A percentile compares a stretch with the other conserved stretches of the same genome.
These are phyloP conservation scores for Physcia stellaris DNA, from an alignment of 495 filamentous ascomycete species.

Conservation along the genomic window DNA sequence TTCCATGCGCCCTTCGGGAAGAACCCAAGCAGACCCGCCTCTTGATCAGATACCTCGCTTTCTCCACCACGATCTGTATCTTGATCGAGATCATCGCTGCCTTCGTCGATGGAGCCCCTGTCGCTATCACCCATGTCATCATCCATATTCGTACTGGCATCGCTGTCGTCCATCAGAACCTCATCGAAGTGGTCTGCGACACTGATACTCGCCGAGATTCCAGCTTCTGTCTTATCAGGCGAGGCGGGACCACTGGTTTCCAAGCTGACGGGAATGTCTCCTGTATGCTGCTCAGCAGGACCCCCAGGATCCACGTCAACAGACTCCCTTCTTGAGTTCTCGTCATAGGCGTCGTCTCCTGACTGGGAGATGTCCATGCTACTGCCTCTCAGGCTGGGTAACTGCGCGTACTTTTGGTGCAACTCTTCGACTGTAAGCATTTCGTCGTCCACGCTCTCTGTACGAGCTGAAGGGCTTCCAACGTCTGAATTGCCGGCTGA, in stretches of 20 bases:
- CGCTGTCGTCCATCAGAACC: slow-evolving; percentile 55
- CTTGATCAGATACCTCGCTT: slow-evolving; percentile 32
- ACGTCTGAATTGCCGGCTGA: slow-evolving; percentile 19
- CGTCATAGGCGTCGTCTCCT: not conserved
- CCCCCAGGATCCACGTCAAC: slow-evolving; percentile 2
- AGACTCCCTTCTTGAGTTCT: not conserved
- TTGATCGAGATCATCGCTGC: slow-evolving; percentile 35
- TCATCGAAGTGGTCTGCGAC: slow-evolving; percentile 49
- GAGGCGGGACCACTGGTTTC: no score
- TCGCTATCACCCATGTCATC: slow-evolving; percentile 65
- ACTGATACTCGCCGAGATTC: not conserved
- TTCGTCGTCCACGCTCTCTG: slow-evolving; percentile 52
- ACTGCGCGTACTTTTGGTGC: slow-evolving; percentile 59
- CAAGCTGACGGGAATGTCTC: not conserved
- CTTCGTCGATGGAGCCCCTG: slow-evolving; percentile 33
- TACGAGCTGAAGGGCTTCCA: slow-evolving; percentile 11
- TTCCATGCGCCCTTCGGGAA: slow-evolving; percentile 34
- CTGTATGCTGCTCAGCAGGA: not conserved
- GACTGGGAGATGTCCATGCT: not conserved
- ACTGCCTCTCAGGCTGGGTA: slow-evolving; percentile 29
- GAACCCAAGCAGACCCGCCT: slow-evolving; percentile 53
- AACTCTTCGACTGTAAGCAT: slow-evolving; percentile 68
- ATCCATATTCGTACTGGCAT: slow-evolving; percentile 82
- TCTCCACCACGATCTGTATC: no score
- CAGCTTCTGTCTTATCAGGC: not conserved